A percentile compares a stretch with the other conserved stretches of the same genome.
Evolutionary conservation across 2,329 filamentous ascomycete species (phyloP).

Genomic region (Sclerotinia spermophila): DNA sequence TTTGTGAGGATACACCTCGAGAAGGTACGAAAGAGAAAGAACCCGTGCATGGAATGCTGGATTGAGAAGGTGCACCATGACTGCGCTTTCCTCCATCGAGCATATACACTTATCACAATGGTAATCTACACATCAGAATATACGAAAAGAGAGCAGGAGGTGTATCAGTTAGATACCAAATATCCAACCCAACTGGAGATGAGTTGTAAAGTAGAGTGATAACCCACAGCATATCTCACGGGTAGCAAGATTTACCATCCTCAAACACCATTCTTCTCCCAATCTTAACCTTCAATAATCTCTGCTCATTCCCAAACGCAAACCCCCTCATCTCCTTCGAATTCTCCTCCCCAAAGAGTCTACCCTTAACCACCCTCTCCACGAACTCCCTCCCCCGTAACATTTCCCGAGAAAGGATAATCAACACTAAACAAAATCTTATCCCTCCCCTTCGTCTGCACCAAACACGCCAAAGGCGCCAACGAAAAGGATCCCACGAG

Average conservation of each 20-base stretch:
- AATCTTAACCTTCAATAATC: constrained; percentile 40
- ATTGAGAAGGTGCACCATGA: background rate
- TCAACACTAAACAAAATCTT: constrained; percentile 55
- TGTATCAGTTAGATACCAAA: background rate
- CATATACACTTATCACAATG: fast-evolving
- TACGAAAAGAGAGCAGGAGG: background rate
- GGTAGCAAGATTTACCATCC: too few species aligned
- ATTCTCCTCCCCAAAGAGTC: constrained; percentile 44
- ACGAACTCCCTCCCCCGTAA: constrained; percentile 49
- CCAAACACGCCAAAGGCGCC: constrained; percentile 44
- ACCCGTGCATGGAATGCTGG: background rate
- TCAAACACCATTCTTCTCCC: background rate
- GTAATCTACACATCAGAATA: background rate
- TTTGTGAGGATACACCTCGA: too few species aligned
- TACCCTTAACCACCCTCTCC: constrained; percentile 46
- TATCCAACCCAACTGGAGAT: background rate
- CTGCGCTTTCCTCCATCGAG: background rate
- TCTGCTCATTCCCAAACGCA: constrained; percentile 50
- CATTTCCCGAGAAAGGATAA: constrained; percentile 52
- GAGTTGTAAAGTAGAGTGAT: background rate
- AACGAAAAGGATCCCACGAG: constrained; percentile 51
- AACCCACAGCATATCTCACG: too few species aligned
- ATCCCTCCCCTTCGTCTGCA: constrained; percentile 46
- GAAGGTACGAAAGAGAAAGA: background rate
- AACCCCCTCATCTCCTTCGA: constrained; percentile 47